A percentile compares a stretch with the other conserved stretches of the same genome.
These are phyloP conservation scores for Trichoderma semiorbis DNA, from an alignment of 2,329 filamentous ascomycete species.

Conservation along the genomic window DNA sequence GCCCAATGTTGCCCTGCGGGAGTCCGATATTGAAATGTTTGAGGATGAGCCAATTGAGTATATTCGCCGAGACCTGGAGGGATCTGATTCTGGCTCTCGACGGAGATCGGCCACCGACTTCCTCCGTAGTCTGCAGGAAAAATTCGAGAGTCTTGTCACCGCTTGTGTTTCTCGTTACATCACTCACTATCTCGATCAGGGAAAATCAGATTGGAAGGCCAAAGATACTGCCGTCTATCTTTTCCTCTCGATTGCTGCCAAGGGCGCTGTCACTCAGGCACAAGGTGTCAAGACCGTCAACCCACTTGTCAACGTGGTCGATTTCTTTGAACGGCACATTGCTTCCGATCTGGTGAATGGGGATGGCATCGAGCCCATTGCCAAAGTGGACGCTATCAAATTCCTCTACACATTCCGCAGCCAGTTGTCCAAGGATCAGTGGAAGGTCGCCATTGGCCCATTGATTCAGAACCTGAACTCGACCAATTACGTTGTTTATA, in stretches of 20 bases:
- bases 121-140: constrained; percentile 80
- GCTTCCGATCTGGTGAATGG: constrained; percentile 80
- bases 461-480: constrained; percentile 89
- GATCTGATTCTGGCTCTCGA: constrained; percentile 91
- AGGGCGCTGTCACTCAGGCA: constrained; percentile 79
- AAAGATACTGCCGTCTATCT: constrained; percentile 99
- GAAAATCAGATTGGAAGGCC: constrained; percentile 85
- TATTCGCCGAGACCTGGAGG: constrained; percentile 90
- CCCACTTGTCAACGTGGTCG: constrained; percentile 78
- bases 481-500: constrained; percentile 93
- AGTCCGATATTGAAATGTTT: constrained; percentile 92
- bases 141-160: constrained; percentile 82
- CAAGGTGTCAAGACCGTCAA: constrained; percentile 93
- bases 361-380: constrained; percentile 69
- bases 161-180: constrained; percentile 85
- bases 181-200: constrained; percentile 77
- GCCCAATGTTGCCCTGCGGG: constrained; percentile 85
- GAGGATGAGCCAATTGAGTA: constrained; percentile 99
- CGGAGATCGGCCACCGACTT: constrained; percentile 93
- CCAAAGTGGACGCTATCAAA: constrained; percentile 97
- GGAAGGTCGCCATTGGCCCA: constrained; percentile 83
- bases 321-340: constrained; percentile 92
- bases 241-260: constrained; percentile 89
- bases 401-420: constrained; percentile 96
- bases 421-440: constrained; percentile 86